phyloP scores from a whole-genome alignment of 2,329 filamentous ascomycete species.

The Fusarium sp. region DNA sequence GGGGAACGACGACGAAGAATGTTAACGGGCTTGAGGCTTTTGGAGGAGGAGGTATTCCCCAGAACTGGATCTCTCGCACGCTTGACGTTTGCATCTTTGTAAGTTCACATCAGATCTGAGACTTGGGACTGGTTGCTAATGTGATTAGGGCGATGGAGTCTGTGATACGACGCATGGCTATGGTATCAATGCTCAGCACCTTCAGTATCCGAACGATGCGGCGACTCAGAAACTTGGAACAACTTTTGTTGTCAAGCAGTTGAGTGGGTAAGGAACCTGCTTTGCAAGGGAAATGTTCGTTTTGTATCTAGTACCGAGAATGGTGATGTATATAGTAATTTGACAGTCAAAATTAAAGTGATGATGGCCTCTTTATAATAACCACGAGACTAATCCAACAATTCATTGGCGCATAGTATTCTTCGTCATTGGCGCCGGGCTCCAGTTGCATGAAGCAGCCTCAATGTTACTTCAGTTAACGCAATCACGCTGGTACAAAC shows the following conservation, averaged over 20 bases:
- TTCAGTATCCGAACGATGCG: background rate
- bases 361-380: rapidly evolving
- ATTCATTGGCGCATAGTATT: background rate
- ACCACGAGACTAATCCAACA: background rate
- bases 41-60: background rate
- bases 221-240: constrained; percentile 15
- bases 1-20: constrained; percentile 10
- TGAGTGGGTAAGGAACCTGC: background rate
- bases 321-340: background rate
- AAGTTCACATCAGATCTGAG: background rate
- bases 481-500: too few relatives aligned
- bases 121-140: background rate
- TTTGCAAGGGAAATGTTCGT: rapidly evolving
- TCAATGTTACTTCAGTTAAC: background rate
- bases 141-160: constrained; percentile 4
- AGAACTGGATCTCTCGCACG: constrained; percentile 4
- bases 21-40: constrained; percentile 4
- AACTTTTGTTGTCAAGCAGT: constrained; percentile 7
- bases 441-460: background rate
- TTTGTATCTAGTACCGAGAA: background rate
- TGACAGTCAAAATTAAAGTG: rapidly evolving
- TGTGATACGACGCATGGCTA: constrained; percentile 12
- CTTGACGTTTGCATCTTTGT: constrained; percentile 18
- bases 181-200: constrained; percentile 9
- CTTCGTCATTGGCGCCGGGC: too few relatives aligned